Conservation (phyloP, 1,284 basidiomycete genomes). For the Ceratobasidium sp. region DNA sequence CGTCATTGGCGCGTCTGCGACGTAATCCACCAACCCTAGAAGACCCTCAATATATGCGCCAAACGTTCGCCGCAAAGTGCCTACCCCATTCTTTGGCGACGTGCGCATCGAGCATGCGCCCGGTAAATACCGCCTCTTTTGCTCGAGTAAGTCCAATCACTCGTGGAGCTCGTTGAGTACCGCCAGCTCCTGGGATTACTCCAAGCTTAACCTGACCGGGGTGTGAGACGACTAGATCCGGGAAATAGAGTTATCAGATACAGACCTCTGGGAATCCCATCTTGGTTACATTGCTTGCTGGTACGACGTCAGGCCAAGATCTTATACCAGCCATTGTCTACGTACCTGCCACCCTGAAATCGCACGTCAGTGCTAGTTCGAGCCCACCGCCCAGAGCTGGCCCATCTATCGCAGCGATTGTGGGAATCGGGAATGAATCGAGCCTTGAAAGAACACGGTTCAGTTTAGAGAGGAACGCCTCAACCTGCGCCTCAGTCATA, state of each 20-base stretch:
- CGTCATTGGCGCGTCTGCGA: slow-evolving; percentile 67
- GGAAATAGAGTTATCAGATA: too few relatives aligned
- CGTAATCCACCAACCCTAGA: slow-evolving; percentile 80
- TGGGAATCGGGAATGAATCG: slow-evolving; percentile 84
- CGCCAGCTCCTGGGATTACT: slow-evolving; percentile 96
- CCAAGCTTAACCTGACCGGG: slow-evolving; percentile 65
- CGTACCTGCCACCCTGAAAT: slow-evolving; percentile 78
- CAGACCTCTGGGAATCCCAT: too few relatives aligned
- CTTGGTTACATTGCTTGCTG: too few relatives aligned
- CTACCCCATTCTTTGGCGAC: slow-evolving; percentile 80
- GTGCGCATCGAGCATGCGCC: slow-evolving; percentile 67
- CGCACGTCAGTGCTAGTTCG: slow-evolving; percentile 87
- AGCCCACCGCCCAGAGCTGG: slow-evolving; percentile 92
- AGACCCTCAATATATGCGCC: background rate
- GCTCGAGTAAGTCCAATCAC: slow-evolving; percentile 84
- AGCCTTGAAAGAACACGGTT: slow-evolving; percentile 77
- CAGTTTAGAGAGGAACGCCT: slow-evolving; percentile 81
- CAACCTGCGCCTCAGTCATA: slow-evolving; percentile 80
- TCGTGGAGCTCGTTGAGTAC: slow-evolving; percentile 87
- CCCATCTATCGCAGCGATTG: slow-evolving; percentile 92
- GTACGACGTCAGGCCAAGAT: too few relatives aligned
- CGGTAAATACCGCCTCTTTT: slow-evolving; percentile 89
- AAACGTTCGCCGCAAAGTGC: background rate
- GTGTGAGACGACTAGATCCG: too few relatives aligned
- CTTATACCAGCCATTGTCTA: too few relatives aligned